Base-by-base conservation (phyloP, 2,329 filamentous ascomycete species). In the Phaeosphaeria sp. region DNA sequence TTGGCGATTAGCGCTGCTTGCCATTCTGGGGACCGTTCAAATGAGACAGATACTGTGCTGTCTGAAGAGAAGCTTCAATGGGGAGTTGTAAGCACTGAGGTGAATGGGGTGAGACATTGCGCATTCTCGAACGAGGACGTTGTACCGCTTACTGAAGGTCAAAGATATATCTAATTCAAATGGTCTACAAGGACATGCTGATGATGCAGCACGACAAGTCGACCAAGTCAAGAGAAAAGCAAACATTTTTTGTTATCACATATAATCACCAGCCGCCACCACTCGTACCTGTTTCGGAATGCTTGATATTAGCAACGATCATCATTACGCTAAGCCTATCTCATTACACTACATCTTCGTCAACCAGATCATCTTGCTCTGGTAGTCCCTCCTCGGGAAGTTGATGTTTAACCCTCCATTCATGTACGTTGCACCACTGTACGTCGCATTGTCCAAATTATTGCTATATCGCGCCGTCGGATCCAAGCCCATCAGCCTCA, bases 371-470 rank as follows among this genome's bases (percentile, higher is more conserved):
- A 89, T 74, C 62, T 79, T 80, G 62, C 87, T 89, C 60, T 85
- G 80, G 61, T 86, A 88, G 62, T 88, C 86, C 0, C 73, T 77
- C 33, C 60, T 62, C 0, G 75, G 65, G 62, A 87, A 84, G 4
- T 72, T 63, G 70, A 82, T 79, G 72, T 87, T 85, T 39, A 90
- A 66, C 0, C 87, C 87, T 1, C 80, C 79, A 60, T 87, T 89
- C 85, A 89, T 88, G 66, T 89, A 77, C 7, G 85, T 88, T 10
- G 82, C 80, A 0, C 87, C 87, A 0, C 83, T 84, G 59, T 83
- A 84, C 6, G 80, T 82, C 23, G 73, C 77, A 27, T 84, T 82
- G 0, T 83, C 84, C 43, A 83, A 78, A 18, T 86, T 74, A 17
- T 74, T 82, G 15, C 58, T 68, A 64, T 89, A 90, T 50, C 71